Evolutionary conservation across 2,329 filamentous ascomycete genomes (phyloP).

Genomic region (Aspergillus texensis): DNA sequence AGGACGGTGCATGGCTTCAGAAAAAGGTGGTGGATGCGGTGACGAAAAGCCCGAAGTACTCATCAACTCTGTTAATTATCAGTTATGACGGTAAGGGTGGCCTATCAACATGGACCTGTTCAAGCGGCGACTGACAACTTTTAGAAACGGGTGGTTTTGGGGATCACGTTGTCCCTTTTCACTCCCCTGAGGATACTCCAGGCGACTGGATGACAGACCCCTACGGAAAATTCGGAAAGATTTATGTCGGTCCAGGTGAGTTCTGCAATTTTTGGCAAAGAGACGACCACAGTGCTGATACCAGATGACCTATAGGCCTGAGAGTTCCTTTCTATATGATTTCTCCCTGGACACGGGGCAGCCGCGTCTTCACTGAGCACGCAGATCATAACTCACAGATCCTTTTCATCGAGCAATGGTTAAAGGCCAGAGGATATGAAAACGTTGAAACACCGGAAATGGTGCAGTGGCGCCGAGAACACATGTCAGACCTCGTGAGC

Average conservation of each 20-base stretch:
- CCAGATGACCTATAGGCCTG: slow-evolving; percentile 36
- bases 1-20: slow-evolving; percentile 59
- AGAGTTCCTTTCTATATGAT: slow-evolving; percentile 60
- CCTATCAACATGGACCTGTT: background rate
- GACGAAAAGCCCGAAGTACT: slow-evolving; percentile 53
- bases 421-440: slow-evolving; percentile 46
- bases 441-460: slow-evolving; percentile 48
- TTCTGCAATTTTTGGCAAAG: background rate
- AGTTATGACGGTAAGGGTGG: slow-evolving; percentile 50
- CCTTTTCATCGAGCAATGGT: slow-evolving; percentile 57
- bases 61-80: slow-evolving; percentile 53
- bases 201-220: slow-evolving; percentile 58
- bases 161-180: slow-evolving; percentile 57
- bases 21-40: slow-evolving; percentile 56
- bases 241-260: slow-evolving; percentile 46
- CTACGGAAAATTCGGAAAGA: slow-evolving; percentile 44
- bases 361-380: slow-evolving; percentile 57
- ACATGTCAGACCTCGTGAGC: slow-evolving; percentile 54
- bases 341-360: slow-evolving; percentile 58
- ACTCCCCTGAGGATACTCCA: slow-evolving; percentile 51
- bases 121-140: slow-evolving; percentile 2
- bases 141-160: slow-evolving; percentile 58
- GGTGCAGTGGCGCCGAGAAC: slow-evolving; percentile 49
- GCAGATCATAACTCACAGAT: slow-evolving; percentile 60
- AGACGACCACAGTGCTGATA: background rate